Evolutionary conservation across 202 grass and related monocot species (phyloP).

Genomic region (Zoysia matrella): DNA sequence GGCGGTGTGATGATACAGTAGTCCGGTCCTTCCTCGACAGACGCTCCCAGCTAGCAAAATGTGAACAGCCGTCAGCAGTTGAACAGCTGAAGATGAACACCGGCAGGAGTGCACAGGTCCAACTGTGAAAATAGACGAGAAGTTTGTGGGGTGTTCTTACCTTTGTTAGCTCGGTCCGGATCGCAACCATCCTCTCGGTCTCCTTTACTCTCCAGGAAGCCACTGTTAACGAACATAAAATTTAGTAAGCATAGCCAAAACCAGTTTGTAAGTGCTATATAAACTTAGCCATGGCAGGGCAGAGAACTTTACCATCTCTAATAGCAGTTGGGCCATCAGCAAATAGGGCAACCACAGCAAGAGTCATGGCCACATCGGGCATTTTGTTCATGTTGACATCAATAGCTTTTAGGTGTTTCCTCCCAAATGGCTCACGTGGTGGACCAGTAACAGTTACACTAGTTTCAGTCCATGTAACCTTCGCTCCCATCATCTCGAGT

Average conservation of each 20-base stretch:
- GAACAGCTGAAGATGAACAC: neutral
- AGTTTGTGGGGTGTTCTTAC: constrained; percentile 29
- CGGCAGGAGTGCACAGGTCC: neutral
- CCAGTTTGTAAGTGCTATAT: neutral
- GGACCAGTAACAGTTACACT: constrained; percentile 92
- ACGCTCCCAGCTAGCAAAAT: constrained; percentile 71
- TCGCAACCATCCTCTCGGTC: constrained; percentile 92
- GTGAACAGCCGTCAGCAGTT: neutral
- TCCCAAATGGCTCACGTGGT: constrained; percentile 62
- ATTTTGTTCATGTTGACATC: constrained; percentile 99
- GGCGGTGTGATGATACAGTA: constrained; percentile 96
- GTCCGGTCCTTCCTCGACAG: constrained; percentile 86
- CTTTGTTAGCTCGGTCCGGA: constrained; percentile 91
- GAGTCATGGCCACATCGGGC: constrained; percentile 97
- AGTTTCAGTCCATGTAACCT: constrained; percentile 97
- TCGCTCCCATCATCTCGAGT: constrained; percentile 98
- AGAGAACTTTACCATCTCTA: constrained; percentile 76
- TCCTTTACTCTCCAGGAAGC: constrained; percentile 99
- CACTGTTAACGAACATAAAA: constrained; percentile 54
- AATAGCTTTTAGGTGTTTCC: constrained; percentile 78
- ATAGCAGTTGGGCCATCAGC: constrained; percentile 92
- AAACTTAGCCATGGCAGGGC: neutral
- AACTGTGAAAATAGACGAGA: neutral
- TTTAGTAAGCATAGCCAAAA: constrained; percentile 10
- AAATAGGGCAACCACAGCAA: constrained; percentile 91